Conservation (phyloP, 164 flowering plant genomes). For the Cinnamomum micranthum region DNA sequence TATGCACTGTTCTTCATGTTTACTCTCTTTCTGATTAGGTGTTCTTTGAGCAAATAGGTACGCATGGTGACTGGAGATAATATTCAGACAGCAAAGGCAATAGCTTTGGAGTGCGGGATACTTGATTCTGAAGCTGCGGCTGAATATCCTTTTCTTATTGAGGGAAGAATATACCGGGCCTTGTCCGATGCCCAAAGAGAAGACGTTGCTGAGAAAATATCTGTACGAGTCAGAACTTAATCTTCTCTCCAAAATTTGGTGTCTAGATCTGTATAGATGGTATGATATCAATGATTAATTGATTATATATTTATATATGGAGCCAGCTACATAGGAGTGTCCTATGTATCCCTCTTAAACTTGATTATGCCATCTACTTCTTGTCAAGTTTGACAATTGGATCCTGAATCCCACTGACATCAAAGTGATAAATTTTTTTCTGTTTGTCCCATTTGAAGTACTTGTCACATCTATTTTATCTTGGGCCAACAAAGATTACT, state of each 20-base stretch:
- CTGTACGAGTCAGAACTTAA: slow-evolving; percentile 37
- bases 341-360: too few species aligned
- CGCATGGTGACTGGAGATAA: slow-evolving; percentile 98
- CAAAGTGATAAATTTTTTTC: too few species aligned
- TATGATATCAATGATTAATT: too few species aligned
- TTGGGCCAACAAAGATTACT: too few species aligned
- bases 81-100: slow-evolving; percentile 85
- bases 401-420: too few species aligned
- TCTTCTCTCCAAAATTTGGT: not conserved
- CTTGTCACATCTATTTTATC: too few species aligned
- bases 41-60: slow-evolving; percentile 40
- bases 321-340: too few species aligned
- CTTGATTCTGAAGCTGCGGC: slow-evolving; percentile 55
- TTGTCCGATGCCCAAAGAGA: slow-evolving; percentile 46
- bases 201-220: slow-evolving; percentile 61
- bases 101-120: slow-evolving; percentile 94
- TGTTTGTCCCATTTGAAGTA: too few species aligned
- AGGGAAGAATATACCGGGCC: slow-evolving; percentile 71
- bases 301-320: too few species aligned
- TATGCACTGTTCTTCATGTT: not conserved
- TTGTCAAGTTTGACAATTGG: too few species aligned
- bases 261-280: not conserved
- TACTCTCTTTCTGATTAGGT: not conserved
- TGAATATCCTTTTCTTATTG: slow-evolving; percentile 63
- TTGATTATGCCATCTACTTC: too few species aligned